Evolutionary conservation across 106 monocot species (phyloP).

Genomic region (Allium sativum): DNA sequence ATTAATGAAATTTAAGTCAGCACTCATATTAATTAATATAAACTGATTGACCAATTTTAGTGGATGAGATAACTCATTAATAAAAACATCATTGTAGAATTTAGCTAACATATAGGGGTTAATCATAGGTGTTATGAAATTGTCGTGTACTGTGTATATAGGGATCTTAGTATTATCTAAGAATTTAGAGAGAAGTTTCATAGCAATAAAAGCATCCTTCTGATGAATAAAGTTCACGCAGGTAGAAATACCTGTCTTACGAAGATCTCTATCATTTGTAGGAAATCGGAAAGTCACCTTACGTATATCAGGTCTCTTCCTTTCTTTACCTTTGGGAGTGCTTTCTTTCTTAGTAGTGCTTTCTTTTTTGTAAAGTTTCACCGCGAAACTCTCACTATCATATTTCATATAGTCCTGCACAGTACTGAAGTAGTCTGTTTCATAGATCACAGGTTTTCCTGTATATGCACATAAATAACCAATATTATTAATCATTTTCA

Average conservation of each 20-base stretch:
- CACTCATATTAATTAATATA: no score
- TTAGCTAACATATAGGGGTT: no score
- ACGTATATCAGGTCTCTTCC: neutral
- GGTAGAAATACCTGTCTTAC: neutral
- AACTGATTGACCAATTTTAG: no score
- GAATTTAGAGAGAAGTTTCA: neutral
- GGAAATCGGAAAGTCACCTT: conserved; percentile 3
- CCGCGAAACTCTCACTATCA: no score
- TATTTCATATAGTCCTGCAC: conserved; percentile 7
- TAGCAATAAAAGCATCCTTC: neutral
- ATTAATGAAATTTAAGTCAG: no score
- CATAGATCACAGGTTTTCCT: conserved; percentile 4
- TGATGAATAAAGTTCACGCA: conserved; percentile 5
- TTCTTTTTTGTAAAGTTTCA: no score
- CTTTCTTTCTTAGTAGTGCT: no score
- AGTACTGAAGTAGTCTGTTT: neutral
- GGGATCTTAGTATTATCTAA: neutral
- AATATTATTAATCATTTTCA: neutral
- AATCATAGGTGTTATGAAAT: neutral
- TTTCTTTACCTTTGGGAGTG: no score
- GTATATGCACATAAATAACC: neutral
- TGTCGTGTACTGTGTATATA: conserved; percentile 1
- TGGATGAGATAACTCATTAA: no score
- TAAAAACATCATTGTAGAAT: no score
- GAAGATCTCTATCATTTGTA: neutral